Conservation (phyloP, 2,329 filamentous ascomycete species). For the Ophiostoma sp. region DNA sequence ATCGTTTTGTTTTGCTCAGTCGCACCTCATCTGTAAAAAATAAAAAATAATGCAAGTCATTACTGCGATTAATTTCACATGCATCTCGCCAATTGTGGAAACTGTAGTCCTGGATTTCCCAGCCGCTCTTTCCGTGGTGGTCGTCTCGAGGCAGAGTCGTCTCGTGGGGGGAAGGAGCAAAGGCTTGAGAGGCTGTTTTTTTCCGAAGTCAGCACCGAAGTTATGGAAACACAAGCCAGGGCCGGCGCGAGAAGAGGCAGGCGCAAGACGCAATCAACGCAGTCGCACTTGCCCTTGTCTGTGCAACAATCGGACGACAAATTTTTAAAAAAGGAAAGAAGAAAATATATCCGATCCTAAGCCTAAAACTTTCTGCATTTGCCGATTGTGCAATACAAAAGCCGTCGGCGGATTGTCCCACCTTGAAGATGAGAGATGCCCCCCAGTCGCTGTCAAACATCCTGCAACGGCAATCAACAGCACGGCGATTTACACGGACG, state of each 20-base stretch:
- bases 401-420: constrained; percentile 1
- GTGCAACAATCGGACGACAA: not conserved
- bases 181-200: not conserved
- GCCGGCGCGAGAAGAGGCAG: not conserved
- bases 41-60: not conserved
- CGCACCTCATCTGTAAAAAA: not conserved
- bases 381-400: not conserved
- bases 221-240: not conserved
- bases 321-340: too few species aligned
- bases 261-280: not conserved
- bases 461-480: not conserved
- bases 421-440: not conserved
- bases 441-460: not conserved
- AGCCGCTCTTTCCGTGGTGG: not conserved
- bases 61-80: not conserved
- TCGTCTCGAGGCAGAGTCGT: not conserved
- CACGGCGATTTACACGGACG: not conserved
- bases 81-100: not conserved
- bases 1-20: not conserved
- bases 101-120: not conserved
- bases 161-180: not conserved
- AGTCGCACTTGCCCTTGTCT: not conserved
- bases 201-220: not conserved
- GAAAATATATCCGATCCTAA: not conserved
- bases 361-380: not conserved